phyloP scores from a whole-genome alignment of 2,329 filamentous ascomycete species.

The Aspergillus pseudoterreus region DNA sequence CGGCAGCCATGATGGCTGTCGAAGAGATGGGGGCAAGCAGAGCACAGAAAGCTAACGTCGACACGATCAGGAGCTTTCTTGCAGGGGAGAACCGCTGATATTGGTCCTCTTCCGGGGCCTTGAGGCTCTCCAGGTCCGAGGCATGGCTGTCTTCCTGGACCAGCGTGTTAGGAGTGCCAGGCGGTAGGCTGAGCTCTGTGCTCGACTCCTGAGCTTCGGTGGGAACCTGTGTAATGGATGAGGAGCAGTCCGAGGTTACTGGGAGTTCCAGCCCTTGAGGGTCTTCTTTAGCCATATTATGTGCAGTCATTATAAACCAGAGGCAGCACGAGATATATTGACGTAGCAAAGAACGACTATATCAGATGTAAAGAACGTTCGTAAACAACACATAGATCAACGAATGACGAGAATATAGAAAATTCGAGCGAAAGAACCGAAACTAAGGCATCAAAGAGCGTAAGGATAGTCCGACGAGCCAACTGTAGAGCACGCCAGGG shows the following conservation, averaged over 20 bases:
- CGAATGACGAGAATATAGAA: conserved; percentile 1
- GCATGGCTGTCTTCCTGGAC: conserved; percentile 29
- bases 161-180: conserved; percentile 22
- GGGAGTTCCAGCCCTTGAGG: too few species aligned
- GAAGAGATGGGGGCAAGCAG: conserved; percentile 73
- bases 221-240: conserved; percentile 9
- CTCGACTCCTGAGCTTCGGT: conserved; percentile 7
- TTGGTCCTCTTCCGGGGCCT: conserved; percentile 45
- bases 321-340: background rate
- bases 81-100: conserved; percentile 62
- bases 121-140: conserved; percentile 29
- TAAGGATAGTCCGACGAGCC: background rate
- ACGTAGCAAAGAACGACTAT: too few species aligned
- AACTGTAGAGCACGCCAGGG: too few species aligned
- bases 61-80: conserved; percentile 65
- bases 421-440: background rate
- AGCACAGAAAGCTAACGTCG: conserved; percentile 67
- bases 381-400: background rate
- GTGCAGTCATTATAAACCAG: background rate
- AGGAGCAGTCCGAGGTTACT: conserved; percentile 7
- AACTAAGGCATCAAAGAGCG: background rate
- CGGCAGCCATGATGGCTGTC: conserved; percentile 68
- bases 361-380: background rate
- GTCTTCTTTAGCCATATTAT: background rate
- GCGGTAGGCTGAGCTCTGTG: conserved; percentile 13